Conservation (phyloP, 2,329 filamentous ascomycete species). For the Gaeumannomyces sp. region DNA sequence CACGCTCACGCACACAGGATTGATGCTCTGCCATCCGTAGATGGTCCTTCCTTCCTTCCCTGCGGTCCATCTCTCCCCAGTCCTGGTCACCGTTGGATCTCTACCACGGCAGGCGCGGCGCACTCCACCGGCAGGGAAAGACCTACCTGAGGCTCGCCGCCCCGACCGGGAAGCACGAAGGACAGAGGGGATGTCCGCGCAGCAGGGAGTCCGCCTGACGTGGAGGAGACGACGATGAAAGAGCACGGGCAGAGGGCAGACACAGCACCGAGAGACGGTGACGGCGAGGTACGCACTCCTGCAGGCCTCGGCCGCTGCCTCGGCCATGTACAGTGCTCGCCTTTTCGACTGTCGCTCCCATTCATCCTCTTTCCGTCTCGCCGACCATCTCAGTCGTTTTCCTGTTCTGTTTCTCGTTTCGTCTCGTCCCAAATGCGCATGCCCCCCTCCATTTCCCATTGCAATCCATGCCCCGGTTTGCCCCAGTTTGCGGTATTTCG, state of each 20-base stretch:
- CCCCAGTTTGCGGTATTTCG: background rate
- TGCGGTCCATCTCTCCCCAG: background rate
- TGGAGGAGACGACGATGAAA: background rate
- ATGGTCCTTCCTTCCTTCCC: background rate
- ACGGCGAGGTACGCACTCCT: background rate
- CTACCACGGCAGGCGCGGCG: background rate
- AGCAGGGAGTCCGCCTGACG: background rate
- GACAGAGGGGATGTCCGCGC: background rate
- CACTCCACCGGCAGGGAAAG: background rate
- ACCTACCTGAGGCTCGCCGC: background rate
- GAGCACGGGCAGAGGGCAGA: background rate
- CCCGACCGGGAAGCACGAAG: background rate
- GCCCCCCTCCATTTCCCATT: background rate
- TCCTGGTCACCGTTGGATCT: background rate
- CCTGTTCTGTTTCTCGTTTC: background rate
- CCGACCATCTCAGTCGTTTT: background rate
- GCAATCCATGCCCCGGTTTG: background rate
- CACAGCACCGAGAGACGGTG: background rate
- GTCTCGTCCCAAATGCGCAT: background rate
- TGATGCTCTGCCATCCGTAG: background rate
- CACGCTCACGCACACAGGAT: background rate
- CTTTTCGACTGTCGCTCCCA: no score
- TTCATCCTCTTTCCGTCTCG: background rate
- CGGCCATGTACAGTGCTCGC: background rate
- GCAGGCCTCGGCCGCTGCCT: background rate